Conservation (phyloP, 2,329 filamentous ascomycete species). For the Aspergillus bombycis region DNA sequence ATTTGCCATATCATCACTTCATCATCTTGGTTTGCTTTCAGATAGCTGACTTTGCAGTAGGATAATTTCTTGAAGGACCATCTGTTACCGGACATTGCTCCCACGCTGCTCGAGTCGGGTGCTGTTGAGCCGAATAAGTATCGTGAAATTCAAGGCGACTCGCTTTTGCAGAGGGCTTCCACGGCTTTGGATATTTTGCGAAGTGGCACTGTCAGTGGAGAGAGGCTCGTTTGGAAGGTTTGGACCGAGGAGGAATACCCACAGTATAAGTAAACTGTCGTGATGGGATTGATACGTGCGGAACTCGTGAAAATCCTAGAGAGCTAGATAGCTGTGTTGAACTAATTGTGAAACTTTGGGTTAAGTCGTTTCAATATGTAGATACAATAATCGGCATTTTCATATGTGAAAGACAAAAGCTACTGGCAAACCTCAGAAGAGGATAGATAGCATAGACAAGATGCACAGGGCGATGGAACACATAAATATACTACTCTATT, state of each 20-base stretch:
- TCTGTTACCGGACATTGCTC: background rate
- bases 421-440: too few relatives aligned
- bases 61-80: background rate
- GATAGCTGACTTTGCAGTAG: background rate
- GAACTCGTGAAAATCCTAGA: background rate
- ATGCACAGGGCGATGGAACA: too few relatives aligned
- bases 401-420: too few relatives aligned
- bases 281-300: background rate
- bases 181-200: background rate
- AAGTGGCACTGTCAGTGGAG: background rate
- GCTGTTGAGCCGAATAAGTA: background rate
- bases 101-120: background rate
- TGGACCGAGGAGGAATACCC: background rate
- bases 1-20: fast-evolving
- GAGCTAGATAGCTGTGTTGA: background rate
- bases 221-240: background rate
- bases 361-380: too few relatives aligned
- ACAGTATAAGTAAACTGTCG: background rate
- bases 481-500: too few relatives aligned
- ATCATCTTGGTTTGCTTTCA: background rate
- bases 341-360: background rate
- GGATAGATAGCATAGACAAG: too few relatives aligned
- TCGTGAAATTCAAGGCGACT: background rate
- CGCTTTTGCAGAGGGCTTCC: background rate
- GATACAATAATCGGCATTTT: too few relatives aligned